phyloP scores from a whole-genome alignment of 2,329 filamentous ascomycete species.

The Claviceps pazoutovae region DNA sequence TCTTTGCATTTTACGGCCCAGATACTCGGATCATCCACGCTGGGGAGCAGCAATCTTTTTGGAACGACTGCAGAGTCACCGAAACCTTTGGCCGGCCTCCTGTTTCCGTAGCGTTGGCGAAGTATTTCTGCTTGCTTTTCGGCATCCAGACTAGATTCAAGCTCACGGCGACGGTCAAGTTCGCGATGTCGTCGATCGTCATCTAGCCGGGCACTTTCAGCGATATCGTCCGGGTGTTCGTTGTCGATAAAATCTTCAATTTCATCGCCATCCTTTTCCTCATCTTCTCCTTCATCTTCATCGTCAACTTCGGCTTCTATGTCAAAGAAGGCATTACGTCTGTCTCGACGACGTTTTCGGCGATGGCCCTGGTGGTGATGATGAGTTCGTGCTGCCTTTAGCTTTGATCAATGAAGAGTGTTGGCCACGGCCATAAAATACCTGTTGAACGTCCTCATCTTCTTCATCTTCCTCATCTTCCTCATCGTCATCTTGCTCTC shows the following conservation, averaged over 20 bases:
- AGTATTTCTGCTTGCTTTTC: conserved; percentile 84
- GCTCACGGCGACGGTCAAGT: conserved; percentile 80
- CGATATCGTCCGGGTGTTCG: conserved; percentile 79
- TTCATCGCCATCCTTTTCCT: conserved; percentile 77
- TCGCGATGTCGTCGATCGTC: conserved; percentile 91
- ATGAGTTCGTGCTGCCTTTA: background rate
- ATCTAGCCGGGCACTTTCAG: conserved; percentile 63
- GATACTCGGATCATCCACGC: conserved; percentile 89
- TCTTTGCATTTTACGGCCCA: conserved; percentile 90
- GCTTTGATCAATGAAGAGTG: background rate
- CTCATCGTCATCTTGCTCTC: conserved; percentile 29
- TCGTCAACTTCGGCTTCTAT: conserved; percentile 97
- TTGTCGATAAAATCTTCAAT: conserved; percentile 77
- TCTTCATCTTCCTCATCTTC: conserved; percentile 35
- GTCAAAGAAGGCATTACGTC: conserved; percentile 82
- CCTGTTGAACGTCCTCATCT: conserved; percentile 55
- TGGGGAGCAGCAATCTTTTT: conserved; percentile 75
- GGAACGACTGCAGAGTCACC: conserved; percentile 67
- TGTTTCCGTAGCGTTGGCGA: conserved; percentile 76
- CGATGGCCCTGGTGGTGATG: conserved; percentile 40
- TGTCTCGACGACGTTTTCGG: conserved; percentile 66
- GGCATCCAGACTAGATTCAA: conserved; percentile 76
- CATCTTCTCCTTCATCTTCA: conserved; percentile 75
- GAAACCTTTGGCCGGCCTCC: conserved; percentile 48
- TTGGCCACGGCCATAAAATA: conserved; percentile 11